Evolutionary conservation across 768 basidiomycete genomes (phyloP).

Genomic region (Mycena galopus): DNA sequence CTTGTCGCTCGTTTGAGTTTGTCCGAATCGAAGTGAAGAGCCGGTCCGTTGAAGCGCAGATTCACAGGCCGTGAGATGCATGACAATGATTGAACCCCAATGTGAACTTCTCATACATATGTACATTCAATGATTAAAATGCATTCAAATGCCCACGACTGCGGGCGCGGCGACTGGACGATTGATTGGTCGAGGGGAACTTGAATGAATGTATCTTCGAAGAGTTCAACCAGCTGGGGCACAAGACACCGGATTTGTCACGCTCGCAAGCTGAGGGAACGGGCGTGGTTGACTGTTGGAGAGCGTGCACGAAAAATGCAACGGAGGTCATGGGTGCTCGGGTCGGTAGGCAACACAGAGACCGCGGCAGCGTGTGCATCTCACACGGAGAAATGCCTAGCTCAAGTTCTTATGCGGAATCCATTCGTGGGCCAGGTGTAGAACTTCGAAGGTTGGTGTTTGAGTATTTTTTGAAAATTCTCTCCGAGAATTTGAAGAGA

Average conservation of each 20-base stretch:
- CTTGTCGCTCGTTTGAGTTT: neutral
- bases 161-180: neutral
- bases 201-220: neutral
- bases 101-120: neutral
- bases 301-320: neutral
- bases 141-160: neutral
- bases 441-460: neutral
- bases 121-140: neutral
- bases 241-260: neutral
- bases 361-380: slow-evolving; percentile 2
- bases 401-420: neutral
- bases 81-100: no score
- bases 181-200: neutral
- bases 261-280: neutral
- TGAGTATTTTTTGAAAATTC: neutral
- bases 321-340: neutral
- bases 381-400: slow-evolving; percentile 7
- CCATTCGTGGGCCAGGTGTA: neutral
- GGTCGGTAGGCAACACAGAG: neutral
- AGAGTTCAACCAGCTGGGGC: neutral
- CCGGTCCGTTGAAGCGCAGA: no score
- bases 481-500: neutral
- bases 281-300: neutral
- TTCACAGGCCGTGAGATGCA: neutral
- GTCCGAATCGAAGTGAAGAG: neutral